Base-by-base conservation (phyloP, 345 rosid genomes). In the Ailanthus altissimus region DNA sequence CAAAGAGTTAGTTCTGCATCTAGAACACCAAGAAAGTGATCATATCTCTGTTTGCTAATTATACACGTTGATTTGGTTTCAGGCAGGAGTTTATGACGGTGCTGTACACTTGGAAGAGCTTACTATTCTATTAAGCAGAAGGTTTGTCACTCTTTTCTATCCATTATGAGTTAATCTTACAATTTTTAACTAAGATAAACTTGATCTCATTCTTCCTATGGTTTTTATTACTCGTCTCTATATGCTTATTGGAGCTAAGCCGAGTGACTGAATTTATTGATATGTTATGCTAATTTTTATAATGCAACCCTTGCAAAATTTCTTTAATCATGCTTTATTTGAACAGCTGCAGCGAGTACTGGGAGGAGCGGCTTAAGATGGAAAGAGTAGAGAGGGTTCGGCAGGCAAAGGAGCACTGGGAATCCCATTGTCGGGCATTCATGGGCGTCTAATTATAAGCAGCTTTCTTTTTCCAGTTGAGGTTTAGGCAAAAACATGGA, bases 371-470 rank as follows among this genome's bases (percentile, higher is more conserved):
- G 64, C 91, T 89, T 47, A 79, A 78, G 67, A 83, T 86, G 3
- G 98, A 96, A 80, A 88, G 97, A 81, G 82, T 56, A 8, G 93
- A 92, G 79, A 86, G 99, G 87, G 16, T 93, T 70, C 81, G 75
- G 46, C 94, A 88, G 75, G 90, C 89, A 26, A 93, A 91, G 81
- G 90, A 93, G 74, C 92, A 93, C 56, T 93, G 99, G 98, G 98
- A 96, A 71, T 73, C 64, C 21, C 93, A 91, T 78, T 91, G 94
- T 67, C 85, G 90, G 32, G 85, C 93, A 42, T 91, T 95, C 83
- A 54, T 84, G 40, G 97, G 97, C 16, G 78, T 88, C 51, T 92
- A 83, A 66, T 32, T 28, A 11, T 50, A 51, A 56, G 20, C 2
- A 28, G 72, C 21, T 50, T 58, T 38, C 50, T 25, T 56, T 45